Evolutionary conservation across 1,139 yeast species (phyloP), one percentile per base, ranked within the genome.

Genomic region (Lodderomyces jiufengensis): DNA sequence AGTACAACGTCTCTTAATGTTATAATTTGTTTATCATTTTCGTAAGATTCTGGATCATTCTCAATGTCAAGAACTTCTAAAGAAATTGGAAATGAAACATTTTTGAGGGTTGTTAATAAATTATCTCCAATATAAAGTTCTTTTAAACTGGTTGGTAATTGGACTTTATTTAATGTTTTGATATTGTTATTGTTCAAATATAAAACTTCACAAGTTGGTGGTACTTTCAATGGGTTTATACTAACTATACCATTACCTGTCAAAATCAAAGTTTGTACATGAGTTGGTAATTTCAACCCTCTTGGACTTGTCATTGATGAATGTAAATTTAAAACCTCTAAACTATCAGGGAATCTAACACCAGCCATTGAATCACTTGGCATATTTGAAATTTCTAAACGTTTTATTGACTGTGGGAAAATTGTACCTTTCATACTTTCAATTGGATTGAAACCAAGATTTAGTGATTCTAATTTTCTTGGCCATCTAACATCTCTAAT

Each of bases 311-410:
- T 67, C 75, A 70, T 70, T 5, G 72, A 63, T 32, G 66, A 67
- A 45, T 68, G 74, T 11, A 70, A 49, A 41, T 70, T 70, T 31
- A 70, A 55, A 3, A 57, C 57, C 13, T 49, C 47, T 24, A 66
- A 48, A 57, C 52, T 58, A 36, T 70, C 76, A 0, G 76, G 76
- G 37, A 70, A 68, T 39, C 66, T 66, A 9, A 70, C 61, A 0
- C 75, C 73, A 0, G 74, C 61, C 76, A 70, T 69, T 5, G 73
- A 61, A 41, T 70, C 76, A 44, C 68, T 70, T 3, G 76, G 75
- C 10, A 69, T 61, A 41, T 66, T 63, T 3, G 73, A 66, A 5
- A 66, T 45, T 40, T 70, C 75, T 42, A 70, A 53, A 40, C 55
- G 57, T 31, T 51, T 52, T 31, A 70, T 46, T 11, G 49, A 42